phyloP scores from a whole-genome alignment of 805 yeast species.

The Candida maris region DNA sequence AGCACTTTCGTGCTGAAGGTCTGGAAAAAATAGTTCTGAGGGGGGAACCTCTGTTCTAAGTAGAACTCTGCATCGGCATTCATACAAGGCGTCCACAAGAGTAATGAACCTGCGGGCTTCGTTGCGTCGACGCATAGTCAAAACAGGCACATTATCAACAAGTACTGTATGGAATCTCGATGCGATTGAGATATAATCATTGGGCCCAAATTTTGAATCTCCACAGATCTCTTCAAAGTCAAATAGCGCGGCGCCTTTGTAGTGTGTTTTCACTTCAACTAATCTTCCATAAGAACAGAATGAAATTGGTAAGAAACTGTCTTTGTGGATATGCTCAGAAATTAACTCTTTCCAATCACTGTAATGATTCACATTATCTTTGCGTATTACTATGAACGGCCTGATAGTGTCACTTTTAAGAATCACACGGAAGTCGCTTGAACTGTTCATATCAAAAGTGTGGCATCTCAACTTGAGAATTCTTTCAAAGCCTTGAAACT shows the following conservation, averaged over 20 bases:
- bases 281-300: slow-evolving; percentile 56
- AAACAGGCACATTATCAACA: slow-evolving; percentile 56
- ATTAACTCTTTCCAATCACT: slow-evolving; percentile 36
- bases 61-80: slow-evolving; percentile 58
- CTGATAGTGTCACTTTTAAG: slow-evolving; percentile 24
- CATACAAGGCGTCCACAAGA: slow-evolving; percentile 65
- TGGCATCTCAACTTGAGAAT: slow-evolving; percentile 58
- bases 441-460: slow-evolving; percentile 58
- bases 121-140: slow-evolving; percentile 54
- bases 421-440: slow-evolving; percentile 50
- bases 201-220: slow-evolving; percentile 52
- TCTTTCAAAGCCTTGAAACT: slow-evolving; percentile 53
- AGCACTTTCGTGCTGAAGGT: slow-evolving; percentile 18
- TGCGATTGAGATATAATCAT: slow-evolving; percentile 67
- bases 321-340: slow-evolving; percentile 10
- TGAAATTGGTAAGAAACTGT: slow-evolving; percentile 16
- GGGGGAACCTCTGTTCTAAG: slow-evolving; percentile 47
- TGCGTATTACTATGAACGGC: slow-evolving; percentile 34
- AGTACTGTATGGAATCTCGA: slow-evolving; percentile 55
- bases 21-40: slow-evolving; percentile 63
- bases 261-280: slow-evolving; percentile 41
- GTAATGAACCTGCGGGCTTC: slow-evolving; percentile 70
- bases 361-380: slow-evolving; percentile 25
- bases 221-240: slow-evolving; percentile 53
- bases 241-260: slow-evolving; percentile 42